A percentile compares a stretch with the other conserved stretches of the same genome.
These are phyloP conservation scores for Dactylellina cionopaga DNA, from an alignment of 2,329 filamentous ascomycete species.

Conservation along the genomic window DNA sequence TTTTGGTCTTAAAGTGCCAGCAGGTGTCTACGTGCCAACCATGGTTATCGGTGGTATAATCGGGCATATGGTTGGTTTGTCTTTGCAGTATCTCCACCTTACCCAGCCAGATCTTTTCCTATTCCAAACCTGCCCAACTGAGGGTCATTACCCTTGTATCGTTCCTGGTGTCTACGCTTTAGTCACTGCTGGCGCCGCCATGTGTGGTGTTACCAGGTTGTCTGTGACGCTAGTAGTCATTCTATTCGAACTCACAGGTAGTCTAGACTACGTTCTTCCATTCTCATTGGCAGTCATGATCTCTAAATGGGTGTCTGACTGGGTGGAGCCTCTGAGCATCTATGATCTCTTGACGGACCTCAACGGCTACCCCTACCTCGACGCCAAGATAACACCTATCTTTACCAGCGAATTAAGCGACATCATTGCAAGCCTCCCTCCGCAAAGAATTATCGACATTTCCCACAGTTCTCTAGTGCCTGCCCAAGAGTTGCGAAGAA, in stretches of 20 bases:
- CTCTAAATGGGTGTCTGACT: conserved; percentile 98
- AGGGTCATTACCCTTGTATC: conserved; percentile 81
- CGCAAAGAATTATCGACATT: conserved; percentile 86
- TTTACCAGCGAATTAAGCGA: conserved; percentile 90
- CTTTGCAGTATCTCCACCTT: conserved; percentile 40
- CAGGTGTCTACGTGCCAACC: conserved; percentile 93
- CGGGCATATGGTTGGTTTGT: conserved; percentile 71
- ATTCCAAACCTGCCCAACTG: conserved; percentile 77
- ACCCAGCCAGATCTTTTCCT: conserved; percentile 74
- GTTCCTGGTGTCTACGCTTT: conserved; percentile 97
- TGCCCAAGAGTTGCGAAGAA: conserved; percentile 78
- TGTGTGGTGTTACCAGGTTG: conserved; percentile 94
- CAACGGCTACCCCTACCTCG: conserved; percentile 97
- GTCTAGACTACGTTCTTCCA: conserved; percentile 91
- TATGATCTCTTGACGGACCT: conserved; percentile 95
- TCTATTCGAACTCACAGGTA: conserved; percentile 93
- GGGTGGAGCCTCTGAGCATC: conserved; percentile 91
- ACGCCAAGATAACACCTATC: conserved; percentile 91
- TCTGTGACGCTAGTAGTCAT: conserved; percentile 95
- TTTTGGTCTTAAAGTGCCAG: conserved; percentile 76
- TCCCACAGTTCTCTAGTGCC: conserved; percentile 81
- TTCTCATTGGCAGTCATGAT: conserved; percentile 92
- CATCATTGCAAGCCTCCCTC: conserved; percentile 79
- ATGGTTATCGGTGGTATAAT: conserved; percentile 97
- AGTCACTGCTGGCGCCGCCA: conserved; percentile 86